Base-by-base conservation (phyloP, 257 asterid species). In the Galeopsis tetrahit region DNA sequence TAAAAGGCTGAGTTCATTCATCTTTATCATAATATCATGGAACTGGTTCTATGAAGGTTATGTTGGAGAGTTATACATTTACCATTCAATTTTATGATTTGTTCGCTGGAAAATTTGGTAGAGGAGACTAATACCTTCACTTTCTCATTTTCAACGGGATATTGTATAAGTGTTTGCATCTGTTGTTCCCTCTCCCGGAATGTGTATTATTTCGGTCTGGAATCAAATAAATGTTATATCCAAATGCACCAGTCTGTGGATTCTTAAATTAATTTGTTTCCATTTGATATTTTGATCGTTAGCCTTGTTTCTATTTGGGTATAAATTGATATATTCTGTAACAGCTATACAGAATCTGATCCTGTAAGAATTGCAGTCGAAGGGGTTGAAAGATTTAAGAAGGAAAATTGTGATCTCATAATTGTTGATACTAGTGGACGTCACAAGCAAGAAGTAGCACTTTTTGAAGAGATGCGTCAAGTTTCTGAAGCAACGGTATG, bases 401-500 rank as follows among this genome's bases (percentile, higher is more conserved):
- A 90, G 80, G 97, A 92, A 76, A 92, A 87, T 70, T 88, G 92
- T 78, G 99, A 95, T 81, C 92, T 95, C 21, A 95, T 95, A 69
- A 92, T 95, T 74, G 90, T 95, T 80, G 99, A 95, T 62, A 95
- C 97, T 61, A 92, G 99, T 81, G 98, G 99, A 75, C 97, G 99
- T 74, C 99, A 95, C 92, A 95, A 95, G 84, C 99, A 92, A 78
- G 99, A 95, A 84, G 97, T 85, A 21, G 83, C 96, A 74, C 96
- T 90, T 73, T 92, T 95, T 84, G 98, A 95, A 80, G 99, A 95
- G 87, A 95, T 95, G 99, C 96, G 98, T 43, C 97, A 95, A 92
- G 96, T 95, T 78, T 85, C 97, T 53, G 98, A 92, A 88, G 97
- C 98, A 75, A 84, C 96, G 46, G 99, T 92, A 21, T 68, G 73